Conservation (phyloP, 2,329 filamentous ascomycete genomes). For the Stachybotrys chartarum region DNA sequence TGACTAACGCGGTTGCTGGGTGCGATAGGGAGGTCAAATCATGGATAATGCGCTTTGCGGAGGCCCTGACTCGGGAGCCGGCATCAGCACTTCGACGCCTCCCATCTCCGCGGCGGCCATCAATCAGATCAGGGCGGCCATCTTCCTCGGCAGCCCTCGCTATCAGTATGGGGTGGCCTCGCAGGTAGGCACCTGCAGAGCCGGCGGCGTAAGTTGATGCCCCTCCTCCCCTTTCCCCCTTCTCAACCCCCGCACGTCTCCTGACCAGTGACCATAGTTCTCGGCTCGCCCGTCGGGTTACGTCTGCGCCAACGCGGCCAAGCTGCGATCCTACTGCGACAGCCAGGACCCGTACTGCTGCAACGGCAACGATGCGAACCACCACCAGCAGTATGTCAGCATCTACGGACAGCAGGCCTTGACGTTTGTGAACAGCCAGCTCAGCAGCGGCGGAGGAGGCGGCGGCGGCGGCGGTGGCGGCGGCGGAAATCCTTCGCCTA, state of each 20-base stretch:
- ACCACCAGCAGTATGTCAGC: slow-evolving; percentile 56
- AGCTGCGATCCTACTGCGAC: slow-evolving; percentile 61
- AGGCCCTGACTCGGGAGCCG: slow-evolving; percentile 41
- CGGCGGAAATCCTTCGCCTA: background rate
- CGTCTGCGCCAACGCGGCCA: slow-evolving; percentile 42
- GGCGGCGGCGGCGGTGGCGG: slow-evolving; percentile 30
- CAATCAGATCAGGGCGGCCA: slow-evolving; percentile 52
- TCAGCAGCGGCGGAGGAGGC: slow-evolving; percentile 19
- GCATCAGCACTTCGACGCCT: slow-evolving; percentile 32
- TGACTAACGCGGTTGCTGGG: background rate
- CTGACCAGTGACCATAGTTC: slow-evolving; percentile 36
- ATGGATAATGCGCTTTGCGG: slow-evolving; percentile 58
- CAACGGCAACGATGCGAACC: slow-evolving; percentile 51
- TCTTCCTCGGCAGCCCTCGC: slow-evolving; percentile 59
- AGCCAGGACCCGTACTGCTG: slow-evolving; percentile 59
- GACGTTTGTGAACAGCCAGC: slow-evolving; percentile 45
- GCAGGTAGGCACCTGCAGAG: slow-evolving; percentile 51
- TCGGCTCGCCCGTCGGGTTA: slow-evolving; percentile 52
- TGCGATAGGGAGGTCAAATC: slow-evolving; percentile 49
- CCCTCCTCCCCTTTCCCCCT: background rate
- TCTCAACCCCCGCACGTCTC: background rate
- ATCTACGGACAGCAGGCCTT: slow-evolving; percentile 55
- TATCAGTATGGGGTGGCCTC: slow-evolving; percentile 48
- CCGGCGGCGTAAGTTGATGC: slow-evolving; percentile 43
- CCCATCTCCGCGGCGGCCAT: slow-evolving; percentile 39